These are phyloP conservation scores for Penicillium bovifimosum DNA, from an alignment of 495 filamentous ascomycete genomes.

Conservation along the genomic window DNA sequence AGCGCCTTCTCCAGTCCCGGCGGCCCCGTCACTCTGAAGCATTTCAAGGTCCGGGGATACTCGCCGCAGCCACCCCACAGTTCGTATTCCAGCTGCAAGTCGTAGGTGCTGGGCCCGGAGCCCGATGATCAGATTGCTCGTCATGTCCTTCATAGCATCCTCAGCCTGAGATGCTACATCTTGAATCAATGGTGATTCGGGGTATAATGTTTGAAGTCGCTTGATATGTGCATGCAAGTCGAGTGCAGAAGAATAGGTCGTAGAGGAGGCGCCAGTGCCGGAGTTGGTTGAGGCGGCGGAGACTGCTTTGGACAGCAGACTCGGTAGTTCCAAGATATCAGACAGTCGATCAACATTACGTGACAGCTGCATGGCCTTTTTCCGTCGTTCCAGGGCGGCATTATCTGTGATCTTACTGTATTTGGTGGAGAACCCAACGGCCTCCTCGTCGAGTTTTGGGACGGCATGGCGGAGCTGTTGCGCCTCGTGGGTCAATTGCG, in stretches of 20 bases:
- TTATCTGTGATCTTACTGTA: conserved; percentile 75
- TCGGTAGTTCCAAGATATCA: conserved; percentile 88
- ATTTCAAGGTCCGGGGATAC: conserved; percentile 74
- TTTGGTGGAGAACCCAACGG: conserved; percentile 73
- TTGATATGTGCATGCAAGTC: conserved; percentile 94
- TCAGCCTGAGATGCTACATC: conserved; percentile 76
- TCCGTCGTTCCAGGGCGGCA: conserved; percentile 65
- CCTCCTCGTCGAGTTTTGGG: conserved; percentile 72
- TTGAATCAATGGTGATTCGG: conserved; percentile 65
- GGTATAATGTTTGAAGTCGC: conserved; percentile 75
- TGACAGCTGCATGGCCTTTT: conserved; percentile 77
- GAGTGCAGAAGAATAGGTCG: conserved; percentile 83
- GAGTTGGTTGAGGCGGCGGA: conserved; percentile 51
- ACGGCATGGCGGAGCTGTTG: conserved; percentile 62
- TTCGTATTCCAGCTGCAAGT: conserved; percentile 85
- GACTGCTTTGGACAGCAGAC: conserved; percentile 72
- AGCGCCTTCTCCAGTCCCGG: conserved; percentile 50
- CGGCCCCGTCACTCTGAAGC: conserved; percentile 34
- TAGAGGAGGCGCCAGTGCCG: conserved; percentile 46
- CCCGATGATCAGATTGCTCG: conserved; percentile 71
- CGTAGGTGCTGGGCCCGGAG: conserved; percentile 76
- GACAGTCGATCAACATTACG: conserved; percentile 85
- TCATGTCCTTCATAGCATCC: conserved; percentile 84
- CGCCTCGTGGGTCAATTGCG: conserved; percentile 58
- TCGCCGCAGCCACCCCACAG: conserved; percentile 83